Evolutionary conservation across 1,284 basidiomycete genomes (phyloP), one percentile per base, ranked within the genome.

Genomic region (Bondarzewia mesenterica): DNA sequence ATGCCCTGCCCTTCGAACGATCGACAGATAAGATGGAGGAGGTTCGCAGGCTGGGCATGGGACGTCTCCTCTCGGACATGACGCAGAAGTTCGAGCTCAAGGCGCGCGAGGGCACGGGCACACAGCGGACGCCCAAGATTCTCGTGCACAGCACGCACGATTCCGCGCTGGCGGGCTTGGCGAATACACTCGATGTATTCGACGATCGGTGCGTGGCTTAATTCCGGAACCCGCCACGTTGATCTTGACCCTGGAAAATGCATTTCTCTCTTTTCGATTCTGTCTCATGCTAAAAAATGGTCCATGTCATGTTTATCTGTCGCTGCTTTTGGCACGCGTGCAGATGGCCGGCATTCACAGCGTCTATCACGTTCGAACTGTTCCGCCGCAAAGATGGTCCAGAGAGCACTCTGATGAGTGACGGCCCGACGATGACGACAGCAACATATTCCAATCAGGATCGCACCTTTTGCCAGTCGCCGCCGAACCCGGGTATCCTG

Each of bases 61-160:
- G 88, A 5, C 77, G 75, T 2, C 71, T 91, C 7, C 73, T 91
- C 15, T 69, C 73, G 6, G 83, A 87, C 44, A 60, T 90, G 39
- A 65, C 74, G 12, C 60, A 60, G 22, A 85, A 81, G 58, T 81
- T 91, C 77, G 69, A 74, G 48, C 60, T 60, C 40, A 83, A 82
- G 57, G 69, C 69, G 1, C 64, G 71, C 12, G 58, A 68, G 35
- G n/a, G 8, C 8, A 35, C 38, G 20, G 38, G 18, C 10, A 27
- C 20, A 7, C 57, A 68, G 12, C 73, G 80, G 50, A 70, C 73
- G 5, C 60, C 78, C 49, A 84, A 80, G 60, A 67, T 88, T 21
- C 73, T 86, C 14, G 71, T 91, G 6, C 79, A 85, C 55, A 75
- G 73, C 51, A 84, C 86, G 50, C 88, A 92, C 59, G 89, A 92